phyloP scores from a whole-genome alignment of 2,329 filamentous ascomycete genomes.

The Phialemonium atrogriseum region DNA sequence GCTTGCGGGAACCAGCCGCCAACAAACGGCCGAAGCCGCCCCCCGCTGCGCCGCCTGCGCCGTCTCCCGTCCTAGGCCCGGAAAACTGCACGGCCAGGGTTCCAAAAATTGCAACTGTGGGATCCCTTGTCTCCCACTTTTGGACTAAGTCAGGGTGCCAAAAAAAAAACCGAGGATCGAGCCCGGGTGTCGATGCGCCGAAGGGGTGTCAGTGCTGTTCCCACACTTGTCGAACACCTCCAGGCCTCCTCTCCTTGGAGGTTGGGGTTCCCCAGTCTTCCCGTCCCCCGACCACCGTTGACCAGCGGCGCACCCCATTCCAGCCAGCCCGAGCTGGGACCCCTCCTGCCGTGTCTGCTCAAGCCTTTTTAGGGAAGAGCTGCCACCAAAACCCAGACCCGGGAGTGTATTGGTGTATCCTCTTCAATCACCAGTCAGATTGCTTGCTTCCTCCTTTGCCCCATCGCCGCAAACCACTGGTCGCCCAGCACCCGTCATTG shows the following conservation, averaged over 20 bases:
- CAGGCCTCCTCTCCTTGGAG: no score
- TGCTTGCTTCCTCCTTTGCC: slow-evolving; percentile 13
- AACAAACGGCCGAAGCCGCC: no score
- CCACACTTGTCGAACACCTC: no score
- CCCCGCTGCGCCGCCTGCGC: no score
- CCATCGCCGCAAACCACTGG: slow-evolving; percentile 16
- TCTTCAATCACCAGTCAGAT: slow-evolving; percentile 16
- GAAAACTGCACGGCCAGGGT: slow-evolving; percentile 15
- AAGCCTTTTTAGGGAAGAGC: slow-evolving; percentile 14
- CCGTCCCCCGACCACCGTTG: no score
- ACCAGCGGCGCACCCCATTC: slow-evolving; percentile 1
- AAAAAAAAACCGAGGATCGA: slow-evolving; percentile 15
- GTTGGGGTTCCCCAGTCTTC: no score
- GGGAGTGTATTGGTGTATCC: slow-evolving; percentile 15
- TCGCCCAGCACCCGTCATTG: slow-evolving; percentile 8
- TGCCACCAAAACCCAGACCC: slow-evolving; percentile 12
- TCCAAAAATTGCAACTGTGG: slow-evolving; percentile 20
- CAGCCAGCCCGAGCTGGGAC: slow-evolving; percentile 8
- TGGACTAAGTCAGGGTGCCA: slow-evolving; percentile 12
- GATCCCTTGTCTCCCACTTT: slow-evolving; percentile 13
- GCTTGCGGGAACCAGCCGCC: no score
- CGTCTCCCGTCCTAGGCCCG: no score
- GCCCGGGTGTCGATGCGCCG: slow-evolving; percentile 14
- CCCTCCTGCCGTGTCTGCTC: slow-evolving; percentile 10
- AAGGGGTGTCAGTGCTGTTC: no score